Base-by-base conservation (phyloP, 352 stramenopile genomes). In the Phytophthora ramorum region DNA sequence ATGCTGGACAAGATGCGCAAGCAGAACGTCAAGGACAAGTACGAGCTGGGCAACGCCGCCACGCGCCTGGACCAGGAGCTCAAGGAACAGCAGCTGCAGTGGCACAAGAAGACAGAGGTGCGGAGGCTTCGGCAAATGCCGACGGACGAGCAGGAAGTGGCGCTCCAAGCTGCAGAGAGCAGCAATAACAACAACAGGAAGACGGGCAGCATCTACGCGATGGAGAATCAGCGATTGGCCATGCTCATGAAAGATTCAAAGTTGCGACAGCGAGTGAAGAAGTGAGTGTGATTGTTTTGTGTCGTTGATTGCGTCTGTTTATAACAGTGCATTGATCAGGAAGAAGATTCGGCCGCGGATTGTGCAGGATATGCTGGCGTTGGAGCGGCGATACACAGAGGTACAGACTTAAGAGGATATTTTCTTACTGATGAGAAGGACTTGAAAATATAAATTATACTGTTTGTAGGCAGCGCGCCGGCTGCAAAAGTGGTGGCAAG, bases 351-450 rank as follows among this genome's bases (percentile, higher is more conserved):
- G 69, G 12, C 85, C 85, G 7, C 79, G 76, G 3, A 82, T 95
- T 47, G 78, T 93, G 5, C 70, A 92, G 26, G 86, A 95, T 53
- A 85, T 95, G 82, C 66, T 95, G 24, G 32, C 78, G 9, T 51
- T 93, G 10, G 86, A 95, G 61, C 71, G 77, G 4, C 73, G 68
- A 13, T 90, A 90, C 16, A 57, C 73, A 41, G 52, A 59, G 59
- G 83, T 89, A 40, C 16, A 43, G 7, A 3, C 19, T 37, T 4
- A 17, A 41, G 35, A 34, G 6, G 12, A 24, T 1, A 12, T 14
- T 47, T 47, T 35, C 5, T 8, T 7, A 38, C 43, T 22, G 19
- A 41, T 48, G 55, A 40, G 24, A 19, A 40, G 17, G 7, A 24
- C 16, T 22, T 8, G 35, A 43, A 43, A 43, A 19, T 13, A 30